Conservation (phyloP, 1,284 basidiomycete species). For the Melampsora larici-populina region DNA sequence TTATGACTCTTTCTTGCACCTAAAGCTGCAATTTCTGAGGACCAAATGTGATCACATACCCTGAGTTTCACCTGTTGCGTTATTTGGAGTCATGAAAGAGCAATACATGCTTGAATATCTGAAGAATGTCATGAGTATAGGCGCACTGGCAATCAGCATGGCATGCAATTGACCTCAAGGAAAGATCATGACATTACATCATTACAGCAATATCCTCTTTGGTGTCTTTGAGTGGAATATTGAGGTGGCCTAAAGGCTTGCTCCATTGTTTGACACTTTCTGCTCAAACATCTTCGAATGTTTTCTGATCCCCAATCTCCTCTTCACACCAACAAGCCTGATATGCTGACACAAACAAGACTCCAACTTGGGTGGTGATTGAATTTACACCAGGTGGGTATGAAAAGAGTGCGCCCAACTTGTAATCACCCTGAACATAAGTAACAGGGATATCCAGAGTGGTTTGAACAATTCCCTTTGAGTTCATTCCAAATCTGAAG, state of each 20-base stretch:
- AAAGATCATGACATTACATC: not conserved
- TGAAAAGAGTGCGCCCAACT: slow-evolving; percentile 47
- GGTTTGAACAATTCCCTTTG: slow-evolving; percentile 40
- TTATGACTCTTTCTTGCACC: not conserved
- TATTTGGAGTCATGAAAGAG: slow-evolving; percentile 51
- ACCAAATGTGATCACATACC: not conserved
- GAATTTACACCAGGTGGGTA: slow-evolving; percentile 3
- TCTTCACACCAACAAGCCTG: slow-evolving; percentile 49
- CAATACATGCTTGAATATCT: slow-evolving; percentile 49
- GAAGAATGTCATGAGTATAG: not conserved
- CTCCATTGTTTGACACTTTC: slow-evolving; percentile 48
- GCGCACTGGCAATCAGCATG: not conserved
- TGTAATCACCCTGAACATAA: slow-evolving; percentile 26
- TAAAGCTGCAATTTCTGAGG: not conserved
- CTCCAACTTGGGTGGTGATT: slow-evolving; percentile 47
- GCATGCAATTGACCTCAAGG: not conserved
- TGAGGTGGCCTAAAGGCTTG: slow-evolving; percentile 48
- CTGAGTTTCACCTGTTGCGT: slow-evolving; percentile 47
- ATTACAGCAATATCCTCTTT: slow-evolving; percentile 45
- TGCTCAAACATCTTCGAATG: slow-evolving; percentile 47
- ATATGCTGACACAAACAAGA: slow-evolving; percentile 48
- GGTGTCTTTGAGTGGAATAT: slow-evolving; percentile 45
- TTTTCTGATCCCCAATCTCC: slow-evolving; percentile 46
- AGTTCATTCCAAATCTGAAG: too few relatives aligned
- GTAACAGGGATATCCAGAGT: too few relatives aligned